Percentiles rank a stretch among this genome's conserved stretches.
phyloP scores from a whole-genome alignment of 495 filamentous ascomycete species.

The Daldinia decipiens region DNA sequence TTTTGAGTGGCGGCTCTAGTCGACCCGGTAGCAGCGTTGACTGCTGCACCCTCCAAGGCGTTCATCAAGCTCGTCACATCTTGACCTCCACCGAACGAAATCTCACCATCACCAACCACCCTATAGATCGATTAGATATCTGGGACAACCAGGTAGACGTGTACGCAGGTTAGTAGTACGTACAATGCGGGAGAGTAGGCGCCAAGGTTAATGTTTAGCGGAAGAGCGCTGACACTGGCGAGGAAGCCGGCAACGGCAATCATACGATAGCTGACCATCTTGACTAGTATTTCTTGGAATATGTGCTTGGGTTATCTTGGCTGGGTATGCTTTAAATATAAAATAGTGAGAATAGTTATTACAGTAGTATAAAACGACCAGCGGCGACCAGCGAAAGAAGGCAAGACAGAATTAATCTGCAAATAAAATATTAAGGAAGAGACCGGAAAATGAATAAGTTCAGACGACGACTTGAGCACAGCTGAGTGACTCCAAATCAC shows the following conservation, averaged over 20 bases:
- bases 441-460: constrained; percentile 43
- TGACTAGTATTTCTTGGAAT: constrained; percentile 34
- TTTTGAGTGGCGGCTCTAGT: constrained; percentile 31
- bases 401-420: constrained; percentile 41
- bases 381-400: constrained; percentile 55
- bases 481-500: constrained; percentile 49
- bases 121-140: constrained; percentile 41
- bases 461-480: constrained; percentile 50
- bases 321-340: constrained; percentile 23
- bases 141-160: neutral
- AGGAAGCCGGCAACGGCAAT: constrained; percentile 55
- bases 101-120: constrained; percentile 70
- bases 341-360: constrained; percentile 38
- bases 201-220: constrained; percentile 69
- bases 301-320: constrained; percentile 23
- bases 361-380: constrained; percentile 49
- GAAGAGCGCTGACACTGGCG: constrained; percentile 56
- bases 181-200: constrained; percentile 67
- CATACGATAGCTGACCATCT: constrained; percentile 57
- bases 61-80: constrained; percentile 61
- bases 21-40: constrained; percentile 53
- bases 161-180: constrained; percentile 16
- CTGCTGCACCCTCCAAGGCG: constrained; percentile 61
- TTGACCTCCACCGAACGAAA: constrained; percentile 65
- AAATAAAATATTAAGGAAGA: constrained; percentile 41